phyloP scores from a whole-genome alignment of 169 alveolate species.

The Plasmodium gonderi region DNA sequence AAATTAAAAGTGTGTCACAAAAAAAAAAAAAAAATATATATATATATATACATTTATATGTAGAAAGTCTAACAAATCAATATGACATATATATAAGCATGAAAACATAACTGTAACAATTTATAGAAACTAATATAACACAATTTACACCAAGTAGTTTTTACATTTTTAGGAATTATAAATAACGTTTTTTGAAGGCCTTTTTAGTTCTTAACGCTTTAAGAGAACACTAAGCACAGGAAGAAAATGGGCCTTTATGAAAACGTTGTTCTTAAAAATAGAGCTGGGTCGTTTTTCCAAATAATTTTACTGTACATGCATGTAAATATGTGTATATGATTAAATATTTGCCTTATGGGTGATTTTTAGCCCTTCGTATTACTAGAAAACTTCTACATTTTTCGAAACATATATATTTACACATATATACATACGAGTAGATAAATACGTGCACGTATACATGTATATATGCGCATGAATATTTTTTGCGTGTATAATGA shows the following conservation, averaged over 20 bases:
- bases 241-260: neutral
- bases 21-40: constrained; percentile 27
- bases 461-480: neutral
- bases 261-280: constrained; percentile 1
- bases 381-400: neutral
- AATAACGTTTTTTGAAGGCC: neutral
- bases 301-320: neutral
- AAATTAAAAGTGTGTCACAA: neutral
- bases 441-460: neutral
- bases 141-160: neutral
- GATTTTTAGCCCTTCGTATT: neutral
- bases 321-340: neutral
- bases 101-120: neutral
- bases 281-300: neutral
- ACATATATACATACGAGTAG: neutral
- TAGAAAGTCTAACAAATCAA: neutral
- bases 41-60: neutral
- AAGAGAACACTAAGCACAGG: neutral
- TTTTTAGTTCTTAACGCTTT: neutral
- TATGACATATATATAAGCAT: neutral
- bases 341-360: neutral
- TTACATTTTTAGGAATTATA: neutral
- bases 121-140: neutral
- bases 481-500: neutral
- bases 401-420: neutral